Evolutionary conservation across 768 basidiomycete genomes (phyloP), one percentile per base, ranked within the genome.

Genomic region (Leccinum boreale): DNA sequence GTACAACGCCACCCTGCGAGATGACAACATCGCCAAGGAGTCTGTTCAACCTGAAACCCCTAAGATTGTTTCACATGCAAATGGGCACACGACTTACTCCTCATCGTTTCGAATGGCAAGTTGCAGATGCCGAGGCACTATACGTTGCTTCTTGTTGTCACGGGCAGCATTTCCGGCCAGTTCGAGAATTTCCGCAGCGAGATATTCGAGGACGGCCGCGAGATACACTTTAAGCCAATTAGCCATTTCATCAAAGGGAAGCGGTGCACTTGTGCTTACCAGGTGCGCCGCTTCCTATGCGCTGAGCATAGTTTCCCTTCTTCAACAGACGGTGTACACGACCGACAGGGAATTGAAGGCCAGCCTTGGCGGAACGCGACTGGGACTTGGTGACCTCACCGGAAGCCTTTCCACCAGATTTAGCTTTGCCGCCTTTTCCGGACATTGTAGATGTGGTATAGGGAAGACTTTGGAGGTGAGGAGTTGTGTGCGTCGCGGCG

Each of bases 21-120:
- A 85, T 85, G 69, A 82, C 78, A 56, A 85, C 84, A 62, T 70
- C 70, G 12, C 75, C 75, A 15, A 77, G 75, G 24, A 76, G 76
- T 53, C 62, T 76, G 65, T 74, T 76, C 57, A 78, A 69, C 52
- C 73, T 74, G 36, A 7, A 29, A 1, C 1, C 29, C 7, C 10
- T 50, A n/a, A 56, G 29, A 1, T 12, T 3, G 5, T 17, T 24
- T 14, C 23, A 44, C 45, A 19, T 15, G 0, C 0, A 3, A 26
- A 4, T 44, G n/a, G 14, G 17, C 5, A 29, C 4, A 10, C 2
- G 14, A 54, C 62, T 33, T 33, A 79, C 75, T 80, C 82, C 63
- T 84, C 82, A 63, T 84, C 83, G 69, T 84, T 82, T 60, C 85
- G 79, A 69, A 85, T 84, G 62, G 85, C 85, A 67, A 85, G 75